phyloP scores from a whole-genome alignment of 257 asterid genomes.

The Avicennia marina region DNA sequence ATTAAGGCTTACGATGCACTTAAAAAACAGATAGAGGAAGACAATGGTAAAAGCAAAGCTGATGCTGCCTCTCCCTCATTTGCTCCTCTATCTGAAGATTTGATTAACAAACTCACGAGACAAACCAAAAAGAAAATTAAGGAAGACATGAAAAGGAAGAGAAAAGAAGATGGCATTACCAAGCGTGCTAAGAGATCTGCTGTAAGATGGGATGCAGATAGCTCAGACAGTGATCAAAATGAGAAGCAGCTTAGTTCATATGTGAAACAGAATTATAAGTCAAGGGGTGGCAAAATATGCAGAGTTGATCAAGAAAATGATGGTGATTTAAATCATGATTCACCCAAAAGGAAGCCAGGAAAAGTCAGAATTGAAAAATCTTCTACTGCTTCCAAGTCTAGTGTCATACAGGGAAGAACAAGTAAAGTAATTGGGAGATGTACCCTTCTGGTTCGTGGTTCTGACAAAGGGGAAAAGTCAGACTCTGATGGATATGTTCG shows the following conservation, averaged over 20 bases:
- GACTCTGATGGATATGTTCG: constrained; percentile 73
- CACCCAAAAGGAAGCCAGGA: constrained; percentile 28
- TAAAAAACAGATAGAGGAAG: constrained; percentile 60
- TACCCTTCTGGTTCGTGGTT: constrained; percentile 71
- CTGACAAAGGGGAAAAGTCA: constrained; percentile 51
- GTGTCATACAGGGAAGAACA: constrained; percentile 47
- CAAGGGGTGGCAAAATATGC: constrained; percentile 27
- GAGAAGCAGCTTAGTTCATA: constrained; percentile 46
- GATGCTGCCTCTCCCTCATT: constrained; percentile 42
- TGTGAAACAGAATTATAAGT: constrained; percentile 45
- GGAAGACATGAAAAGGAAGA: constrained; percentile 65
- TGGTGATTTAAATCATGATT: constrained; percentile 37
- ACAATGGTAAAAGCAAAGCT: constrained; percentile 29
- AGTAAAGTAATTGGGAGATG: constrained; percentile 68
- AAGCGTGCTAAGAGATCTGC: constrained; percentile 33
- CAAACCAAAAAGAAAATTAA: constrained; percentile 75
- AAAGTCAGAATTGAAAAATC: constrained; percentile 37
- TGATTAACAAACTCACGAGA: constrained; percentile 79
- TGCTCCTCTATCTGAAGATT: constrained; percentile 66
- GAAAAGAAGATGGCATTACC: constrained; percentile 39
- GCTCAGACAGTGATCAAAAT: constrained; percentile 53
- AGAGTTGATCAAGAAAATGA: constrained; percentile 37
- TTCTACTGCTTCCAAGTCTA: constrained; percentile 30
- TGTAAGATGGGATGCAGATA: constrained; percentile 32
- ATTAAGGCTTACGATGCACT: constrained; percentile 92